Conservation (phyloP, 345 rosid species). For the Rhodomyrtus tomentosa region DNA sequence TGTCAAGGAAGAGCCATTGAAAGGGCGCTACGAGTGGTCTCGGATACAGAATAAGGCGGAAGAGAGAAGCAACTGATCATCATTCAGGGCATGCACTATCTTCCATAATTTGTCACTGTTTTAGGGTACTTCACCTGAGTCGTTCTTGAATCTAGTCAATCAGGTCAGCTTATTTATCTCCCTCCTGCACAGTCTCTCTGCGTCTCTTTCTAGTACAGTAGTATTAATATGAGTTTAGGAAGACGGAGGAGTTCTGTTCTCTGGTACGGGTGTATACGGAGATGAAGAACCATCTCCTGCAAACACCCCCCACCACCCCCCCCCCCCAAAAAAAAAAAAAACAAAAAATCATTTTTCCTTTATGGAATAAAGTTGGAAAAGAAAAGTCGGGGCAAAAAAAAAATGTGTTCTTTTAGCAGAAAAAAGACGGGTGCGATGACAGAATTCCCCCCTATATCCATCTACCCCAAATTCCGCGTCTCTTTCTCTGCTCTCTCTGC, state of each 20-base stretch:
- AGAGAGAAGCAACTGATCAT: background rate
- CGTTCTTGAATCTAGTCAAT: background rate
- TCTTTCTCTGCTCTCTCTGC: background rate
- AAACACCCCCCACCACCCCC: too few species aligned
- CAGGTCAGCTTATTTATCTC: background rate
- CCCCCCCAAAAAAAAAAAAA: background rate
- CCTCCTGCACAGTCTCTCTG: background rate
- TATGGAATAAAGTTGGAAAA: background rate
- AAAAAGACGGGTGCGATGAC: background rate
- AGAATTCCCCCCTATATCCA: background rate
- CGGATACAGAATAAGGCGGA: background rate
- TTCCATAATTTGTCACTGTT: background rate
- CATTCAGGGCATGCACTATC: background rate
- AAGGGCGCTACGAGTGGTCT: conserved; percentile 43
- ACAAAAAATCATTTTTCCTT: background rate
- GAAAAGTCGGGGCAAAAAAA: background rate
- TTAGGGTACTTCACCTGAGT: background rate
- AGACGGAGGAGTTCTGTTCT: background rate
- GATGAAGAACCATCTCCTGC: background rate
- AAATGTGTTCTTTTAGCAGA: background rate
- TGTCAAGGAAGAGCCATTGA: conserved; percentile 49
- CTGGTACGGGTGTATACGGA: background rate
- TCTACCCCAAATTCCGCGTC: background rate
- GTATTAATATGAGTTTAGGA: background rate
- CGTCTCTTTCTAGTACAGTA: background rate